These are phyloP conservation scores for Xylaria palmicola DNA, from an alignment of 495 filamentous ascomycete species.

Conservation along the genomic window DNA sequence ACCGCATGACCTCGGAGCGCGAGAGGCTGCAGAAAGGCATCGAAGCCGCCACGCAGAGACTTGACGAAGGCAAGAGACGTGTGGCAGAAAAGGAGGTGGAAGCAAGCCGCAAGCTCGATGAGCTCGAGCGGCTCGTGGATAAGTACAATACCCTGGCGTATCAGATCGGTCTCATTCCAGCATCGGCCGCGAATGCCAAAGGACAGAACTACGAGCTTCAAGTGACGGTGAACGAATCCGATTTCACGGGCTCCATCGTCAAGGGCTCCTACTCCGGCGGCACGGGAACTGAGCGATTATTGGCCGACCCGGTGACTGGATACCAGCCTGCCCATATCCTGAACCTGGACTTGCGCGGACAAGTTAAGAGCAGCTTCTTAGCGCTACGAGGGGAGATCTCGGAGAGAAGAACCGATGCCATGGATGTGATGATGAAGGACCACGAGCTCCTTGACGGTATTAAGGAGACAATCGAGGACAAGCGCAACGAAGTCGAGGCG, in stretches of 20 bases:
- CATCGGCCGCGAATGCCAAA: constrained; percentile 79
- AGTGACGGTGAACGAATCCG: constrained; percentile 67
- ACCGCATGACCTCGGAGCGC: constrained; percentile 94
- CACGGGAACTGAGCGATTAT: constrained; percentile 57
- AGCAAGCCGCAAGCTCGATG: constrained; percentile 78
- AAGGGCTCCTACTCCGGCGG: constrained; percentile 48
- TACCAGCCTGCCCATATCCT: constrained; percentile 87
- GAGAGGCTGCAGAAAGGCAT: constrained; percentile 86
- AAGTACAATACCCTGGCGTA: constrained; percentile 92
- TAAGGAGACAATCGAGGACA: constrained; percentile 93
- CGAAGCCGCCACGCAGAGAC: constrained; percentile 65
- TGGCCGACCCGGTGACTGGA: constrained; percentile 76
- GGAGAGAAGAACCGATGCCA: constrained; percentile 73
- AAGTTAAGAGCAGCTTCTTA: constrained; percentile 75
- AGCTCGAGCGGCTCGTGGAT: constrained; percentile 81
- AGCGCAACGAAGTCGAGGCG: constrained; percentile 84
- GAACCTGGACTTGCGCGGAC: constrained; percentile 78
- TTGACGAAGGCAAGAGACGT: constrained; percentile 79
- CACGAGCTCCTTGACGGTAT: constrained; percentile 89
- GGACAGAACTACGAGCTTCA: constrained; percentile 79
- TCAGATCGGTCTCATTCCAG: constrained; percentile 84
- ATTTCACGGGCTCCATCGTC: constrained; percentile 70
- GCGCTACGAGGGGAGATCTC: constrained; percentile 82
- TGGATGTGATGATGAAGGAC: constrained; percentile 86
- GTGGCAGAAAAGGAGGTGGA: constrained; percentile 82